phyloP scores from a whole-genome alignment of 495 filamentous ascomycete genomes.

The Podospora sp. region DNA sequence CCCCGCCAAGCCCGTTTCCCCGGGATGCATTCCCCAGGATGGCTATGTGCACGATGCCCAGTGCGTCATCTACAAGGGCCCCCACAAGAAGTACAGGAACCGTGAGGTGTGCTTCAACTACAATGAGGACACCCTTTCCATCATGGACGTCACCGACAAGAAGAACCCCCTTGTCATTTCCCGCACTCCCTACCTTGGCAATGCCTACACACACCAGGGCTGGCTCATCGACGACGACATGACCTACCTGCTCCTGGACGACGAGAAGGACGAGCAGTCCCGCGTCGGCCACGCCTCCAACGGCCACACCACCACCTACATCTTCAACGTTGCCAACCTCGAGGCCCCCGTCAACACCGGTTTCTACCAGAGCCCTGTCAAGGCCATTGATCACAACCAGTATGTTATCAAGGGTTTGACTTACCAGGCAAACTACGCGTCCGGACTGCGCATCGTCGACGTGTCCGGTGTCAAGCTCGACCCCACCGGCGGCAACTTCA shows the following conservation, averaged over 20 bases:
- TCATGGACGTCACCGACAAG: slow-evolving; percentile 60
- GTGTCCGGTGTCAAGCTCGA: slow-evolving; percentile 55
- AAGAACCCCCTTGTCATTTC: slow-evolving; percentile 52
- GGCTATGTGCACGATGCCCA: slow-evolving; percentile 66
- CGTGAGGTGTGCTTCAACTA: slow-evolving; percentile 64
- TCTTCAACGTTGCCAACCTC: slow-evolving; percentile 60
- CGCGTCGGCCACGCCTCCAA: slow-evolving; percentile 46
- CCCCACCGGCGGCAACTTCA: slow-evolving; percentile 54
- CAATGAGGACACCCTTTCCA: slow-evolving; percentile 54
- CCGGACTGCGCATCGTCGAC: slow-evolving; percentile 60
- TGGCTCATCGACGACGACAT: slow-evolving; percentile 57
- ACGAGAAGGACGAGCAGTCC: slow-evolving; percentile 62
- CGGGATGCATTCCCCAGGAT: slow-evolving; percentile 56
- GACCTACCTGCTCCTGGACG: slow-evolving; percentile 60
- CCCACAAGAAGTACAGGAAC: slow-evolving; percentile 54
- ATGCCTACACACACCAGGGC: slow-evolving; percentile 64
- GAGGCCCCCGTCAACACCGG: slow-evolving; percentile 57
- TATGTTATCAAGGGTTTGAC: slow-evolving; percentile 56
- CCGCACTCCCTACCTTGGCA: slow-evolving; percentile 58
- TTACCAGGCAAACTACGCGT: slow-evolving; percentile 63
- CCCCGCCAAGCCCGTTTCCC: slow-evolving; percentile 50
- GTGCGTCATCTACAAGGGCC: slow-evolving; percentile 61
- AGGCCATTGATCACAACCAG: slow-evolving; percentile 64
- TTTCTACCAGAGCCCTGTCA: slow-evolving; percentile 50
- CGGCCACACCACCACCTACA: slow-evolving; percentile 54